These are phyloP conservation scores for Asparagopsis taxiformis DNA, from an alignment of 31 red algal species.

Conservation along the genomic window DNA sequence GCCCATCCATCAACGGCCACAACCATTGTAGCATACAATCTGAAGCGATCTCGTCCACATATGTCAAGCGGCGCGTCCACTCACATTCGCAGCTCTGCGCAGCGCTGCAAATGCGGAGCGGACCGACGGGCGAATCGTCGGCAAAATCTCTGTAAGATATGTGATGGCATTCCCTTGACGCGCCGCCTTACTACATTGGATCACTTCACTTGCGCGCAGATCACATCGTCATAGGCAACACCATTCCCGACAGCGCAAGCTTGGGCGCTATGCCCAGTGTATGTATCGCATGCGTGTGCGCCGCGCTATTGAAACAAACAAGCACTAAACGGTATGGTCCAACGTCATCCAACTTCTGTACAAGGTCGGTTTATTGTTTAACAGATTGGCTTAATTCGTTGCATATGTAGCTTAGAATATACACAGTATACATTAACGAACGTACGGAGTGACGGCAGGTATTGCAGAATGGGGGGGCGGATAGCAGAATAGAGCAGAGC, in stretches of 20 bases:
- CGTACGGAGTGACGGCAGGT: background rate
- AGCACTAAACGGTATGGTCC: background rate
- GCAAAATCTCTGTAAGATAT: too few species aligned
- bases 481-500: background rate
- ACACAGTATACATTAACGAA: background rate
- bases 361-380: background rate
- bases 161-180: background rate
- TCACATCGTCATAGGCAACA: background rate
- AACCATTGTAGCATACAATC: background rate
- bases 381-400: background rate
- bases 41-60: background rate
- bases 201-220: background rate
- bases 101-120: background rate
- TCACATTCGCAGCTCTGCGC: background rate
- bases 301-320: background rate
- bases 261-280: background rate
- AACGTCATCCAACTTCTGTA: background rate
- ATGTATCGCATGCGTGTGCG: background rate
- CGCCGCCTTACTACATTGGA: background rate
- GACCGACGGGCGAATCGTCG: background rate
- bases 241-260: background rate
- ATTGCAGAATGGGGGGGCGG: background rate
- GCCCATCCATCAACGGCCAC: background rate
- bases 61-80: background rate
- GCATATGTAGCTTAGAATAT: background rate